Percentiles rank a stretch among this genome's conserved stretches.
Evolutionary conservation across 2,329 filamentous ascomycete genomes (phyloP).

Genomic region (Lasiodiplodia sp.): DNA sequence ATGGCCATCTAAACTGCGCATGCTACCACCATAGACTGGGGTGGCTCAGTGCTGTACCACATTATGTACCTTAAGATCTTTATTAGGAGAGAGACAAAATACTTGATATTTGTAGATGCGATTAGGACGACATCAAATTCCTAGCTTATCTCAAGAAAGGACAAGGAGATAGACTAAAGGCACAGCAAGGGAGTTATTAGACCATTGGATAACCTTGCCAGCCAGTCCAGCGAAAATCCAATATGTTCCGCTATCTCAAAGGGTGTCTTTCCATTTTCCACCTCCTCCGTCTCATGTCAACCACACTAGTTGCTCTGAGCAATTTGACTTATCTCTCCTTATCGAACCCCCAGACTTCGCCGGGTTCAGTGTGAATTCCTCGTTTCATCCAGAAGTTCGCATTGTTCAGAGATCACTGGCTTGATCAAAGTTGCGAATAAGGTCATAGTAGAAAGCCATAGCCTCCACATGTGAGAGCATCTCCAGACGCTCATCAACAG

Average conservation of each 20-base stretch:
- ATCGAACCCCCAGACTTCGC: background rate
- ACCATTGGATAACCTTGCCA: background rate
- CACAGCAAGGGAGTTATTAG: background rate
- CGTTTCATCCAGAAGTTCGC: background rate
- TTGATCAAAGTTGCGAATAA: slow-evolving; percentile 29
- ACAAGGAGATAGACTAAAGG: background rate
- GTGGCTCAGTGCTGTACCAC: background rate
- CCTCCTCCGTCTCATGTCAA: background rate
- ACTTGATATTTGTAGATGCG: background rate
- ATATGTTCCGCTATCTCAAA: background rate
- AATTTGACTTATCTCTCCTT: background rate
- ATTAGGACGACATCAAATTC: background rate
- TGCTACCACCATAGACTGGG: too few relatives aligned
- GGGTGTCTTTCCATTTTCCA: background rate
- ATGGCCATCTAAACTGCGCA: too few relatives aligned
- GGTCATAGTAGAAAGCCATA: slow-evolving; percentile 43
- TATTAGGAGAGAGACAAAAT: background rate
- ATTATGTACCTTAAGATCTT: background rate
- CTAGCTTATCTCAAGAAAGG: background rate
- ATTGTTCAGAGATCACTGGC: background rate
- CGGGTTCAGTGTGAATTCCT: background rate
- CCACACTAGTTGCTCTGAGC: background rate
- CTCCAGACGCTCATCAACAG: slow-evolving; percentile 58
- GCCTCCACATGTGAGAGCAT: slow-evolving; percentile 53
- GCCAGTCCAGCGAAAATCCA: background rate